Percentiles rank a stretch among this genome's conserved stretches.
Conservation (phyloP, 192 early-diverging fungal species). For the Coemansia sp. region DNA sequence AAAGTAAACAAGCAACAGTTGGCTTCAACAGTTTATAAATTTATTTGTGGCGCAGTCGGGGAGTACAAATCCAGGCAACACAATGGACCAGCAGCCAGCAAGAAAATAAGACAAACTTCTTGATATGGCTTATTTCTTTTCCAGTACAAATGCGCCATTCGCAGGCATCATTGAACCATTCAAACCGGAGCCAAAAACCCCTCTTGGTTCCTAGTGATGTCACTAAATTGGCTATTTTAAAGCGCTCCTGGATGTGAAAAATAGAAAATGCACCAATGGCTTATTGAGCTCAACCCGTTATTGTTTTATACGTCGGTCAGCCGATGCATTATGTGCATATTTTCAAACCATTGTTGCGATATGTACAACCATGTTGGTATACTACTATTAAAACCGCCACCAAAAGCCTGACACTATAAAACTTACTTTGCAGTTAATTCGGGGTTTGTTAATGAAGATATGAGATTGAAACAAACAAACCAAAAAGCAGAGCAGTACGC, state of each 20-base stretch:
- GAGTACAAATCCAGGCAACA: not conserved
- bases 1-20: not conserved
- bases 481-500: not conserved
- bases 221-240: not conserved
- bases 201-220: not conserved
- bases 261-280: not conserved
- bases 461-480: not conserved
- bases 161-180: not conserved
- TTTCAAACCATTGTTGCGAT: not conserved
- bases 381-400: not conserved
- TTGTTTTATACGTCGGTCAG: not conserved
- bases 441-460: not conserved
- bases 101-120: not conserved
- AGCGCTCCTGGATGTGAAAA: not conserved
- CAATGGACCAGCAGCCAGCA: not conserved
- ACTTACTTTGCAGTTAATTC: not conserved
- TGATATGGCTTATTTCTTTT: not conserved
- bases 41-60: constrained; percentile 5
- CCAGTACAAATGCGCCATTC: not conserved
- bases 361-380: not conserved
- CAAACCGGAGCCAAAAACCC: not conserved
- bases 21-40: not conserved
- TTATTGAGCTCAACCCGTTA: not conserved
- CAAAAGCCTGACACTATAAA: not conserved
- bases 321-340: not conserved